phyloP scores from a whole-genome alignment of 192 early-diverging fungal genomes.

The Coemansia sp. region DNA sequence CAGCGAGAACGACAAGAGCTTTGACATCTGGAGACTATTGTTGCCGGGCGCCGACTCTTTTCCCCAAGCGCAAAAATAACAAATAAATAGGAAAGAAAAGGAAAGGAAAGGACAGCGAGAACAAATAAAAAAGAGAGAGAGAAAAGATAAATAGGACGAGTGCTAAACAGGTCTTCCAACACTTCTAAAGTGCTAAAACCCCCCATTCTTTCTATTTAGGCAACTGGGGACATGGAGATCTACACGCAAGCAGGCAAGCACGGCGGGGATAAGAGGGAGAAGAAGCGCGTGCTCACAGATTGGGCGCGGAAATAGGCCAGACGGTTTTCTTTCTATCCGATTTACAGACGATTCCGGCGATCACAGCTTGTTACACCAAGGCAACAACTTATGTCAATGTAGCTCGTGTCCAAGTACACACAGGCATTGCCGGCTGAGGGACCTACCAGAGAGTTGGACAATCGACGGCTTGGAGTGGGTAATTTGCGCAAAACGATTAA shows the following conservation, averaged over 20 bases:
- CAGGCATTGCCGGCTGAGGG: no score
- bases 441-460: no score
- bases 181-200: no score
- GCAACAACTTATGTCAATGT: background rate
- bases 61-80: no score
- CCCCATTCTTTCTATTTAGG: no score
- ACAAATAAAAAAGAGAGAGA: background rate
- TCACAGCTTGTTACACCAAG: background rate
- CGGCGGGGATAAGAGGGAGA: background rate
- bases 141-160: background rate
- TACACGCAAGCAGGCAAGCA: background rate
- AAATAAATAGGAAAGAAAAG: background rate
- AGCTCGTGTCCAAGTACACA: no score
- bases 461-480: no score
- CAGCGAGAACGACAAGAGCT: slow-evolving; percentile 22
- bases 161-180: no score
- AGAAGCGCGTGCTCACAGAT: background rate
- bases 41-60: no score
- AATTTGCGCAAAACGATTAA: background rate
- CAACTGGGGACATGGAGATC: background rate
- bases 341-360: background rate
- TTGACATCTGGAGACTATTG: no score
- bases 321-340: background rate
- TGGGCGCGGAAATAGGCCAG: background rate
- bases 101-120: no score